Base-by-base conservation (phyloP, 1,284 basidiomycete species). In the Fomitopsis palustris region DNA sequence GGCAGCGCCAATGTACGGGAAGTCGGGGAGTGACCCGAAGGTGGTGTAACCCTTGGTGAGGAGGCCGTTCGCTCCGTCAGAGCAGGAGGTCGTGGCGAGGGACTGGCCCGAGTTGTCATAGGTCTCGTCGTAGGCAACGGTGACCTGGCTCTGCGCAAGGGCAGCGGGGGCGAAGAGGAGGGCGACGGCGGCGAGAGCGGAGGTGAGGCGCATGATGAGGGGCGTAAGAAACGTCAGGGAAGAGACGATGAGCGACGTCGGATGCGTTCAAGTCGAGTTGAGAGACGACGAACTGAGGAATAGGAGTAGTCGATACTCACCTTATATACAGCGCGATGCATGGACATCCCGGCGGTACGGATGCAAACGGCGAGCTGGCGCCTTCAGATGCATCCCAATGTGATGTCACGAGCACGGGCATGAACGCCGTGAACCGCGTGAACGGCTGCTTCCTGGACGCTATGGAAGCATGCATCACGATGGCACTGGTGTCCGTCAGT, bases 1-100 rank as follows among this genome's bases (percentile, higher is more conserved):
- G 8, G 74, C 75, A n/a, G 78, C 82, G 17, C 81, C 83, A 64
- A 85, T 69, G 64, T 76, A 69, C n/a, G 83, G 82, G 72, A 78
- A 85, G 33, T 57, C 69, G 29, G 81, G 79, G 47, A 86, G 72
- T 17, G 73, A 73, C 8, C 74, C 74, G 65, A 84, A 79, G 31
- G 77, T 83, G 29, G 69, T 71, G 69, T 72, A 84, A 5, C 76
- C 75, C 37, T 74, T 73, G 57, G 72, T 75, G 39, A 75, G 33
- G 56, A 85, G 76, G 14, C 79, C 80, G 64, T 79, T 69, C 2
- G 67, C 4, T 6, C 80, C 81, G 55, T 82, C 70, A 2, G 83
- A 85, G 67, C 84, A 85, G 4, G 82, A 75, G 57, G 82, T 74
- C 31, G 54, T 68, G 54, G 59, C 1, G 39, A 83, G 69, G 9